These are phyloP conservation scores for Rhodotorula babjevae DNA, from an alignment of 768 basidiomycete species.

Conservation along the genomic window DNA sequence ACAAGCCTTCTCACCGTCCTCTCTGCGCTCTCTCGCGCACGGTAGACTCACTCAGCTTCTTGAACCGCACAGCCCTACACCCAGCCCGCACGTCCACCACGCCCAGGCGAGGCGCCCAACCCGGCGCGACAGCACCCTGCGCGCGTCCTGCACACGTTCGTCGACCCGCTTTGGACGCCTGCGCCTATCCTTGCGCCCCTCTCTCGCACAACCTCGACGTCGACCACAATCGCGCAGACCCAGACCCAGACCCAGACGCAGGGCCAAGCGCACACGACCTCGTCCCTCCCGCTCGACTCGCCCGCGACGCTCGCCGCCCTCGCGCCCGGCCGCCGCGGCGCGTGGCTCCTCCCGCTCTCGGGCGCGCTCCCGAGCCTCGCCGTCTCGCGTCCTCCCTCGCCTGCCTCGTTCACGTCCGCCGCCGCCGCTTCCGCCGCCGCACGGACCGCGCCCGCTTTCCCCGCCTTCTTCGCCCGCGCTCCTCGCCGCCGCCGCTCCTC, in stretches of 20 bases:
- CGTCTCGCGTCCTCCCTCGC: no score
- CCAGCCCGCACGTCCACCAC: neutral
- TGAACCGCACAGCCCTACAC: conserved; percentile 8
- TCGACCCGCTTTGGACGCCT: conserved; percentile 1
- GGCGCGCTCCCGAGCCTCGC: neutral
- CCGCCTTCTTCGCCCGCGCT: neutral
- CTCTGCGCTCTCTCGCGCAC: no score
- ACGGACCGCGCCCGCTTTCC: neutral
- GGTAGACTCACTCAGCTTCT: neutral
- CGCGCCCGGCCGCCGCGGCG: conserved; percentile 18
- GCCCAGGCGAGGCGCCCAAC: neutral
- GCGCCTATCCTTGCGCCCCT: neutral
- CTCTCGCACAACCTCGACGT: neutral
- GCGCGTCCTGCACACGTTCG: conserved; percentile 10
- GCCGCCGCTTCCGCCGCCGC: neutral
- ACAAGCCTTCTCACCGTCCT: no score
- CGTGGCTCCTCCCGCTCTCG: conserved; percentile 29
- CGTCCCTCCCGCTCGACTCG: neutral
- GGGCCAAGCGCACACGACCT: no score
- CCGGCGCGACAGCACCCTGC: neutral
- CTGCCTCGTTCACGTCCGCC: no score
- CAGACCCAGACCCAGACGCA: neutral
- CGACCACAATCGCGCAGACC: neutral
- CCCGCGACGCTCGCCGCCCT: neutral
- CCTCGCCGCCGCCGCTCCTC: neutral